Evolutionary conservation across 768 basidiomycete species (phyloP), one percentile per base, ranked within the genome.

Genomic region (Leccinum ochraceum): DNA sequence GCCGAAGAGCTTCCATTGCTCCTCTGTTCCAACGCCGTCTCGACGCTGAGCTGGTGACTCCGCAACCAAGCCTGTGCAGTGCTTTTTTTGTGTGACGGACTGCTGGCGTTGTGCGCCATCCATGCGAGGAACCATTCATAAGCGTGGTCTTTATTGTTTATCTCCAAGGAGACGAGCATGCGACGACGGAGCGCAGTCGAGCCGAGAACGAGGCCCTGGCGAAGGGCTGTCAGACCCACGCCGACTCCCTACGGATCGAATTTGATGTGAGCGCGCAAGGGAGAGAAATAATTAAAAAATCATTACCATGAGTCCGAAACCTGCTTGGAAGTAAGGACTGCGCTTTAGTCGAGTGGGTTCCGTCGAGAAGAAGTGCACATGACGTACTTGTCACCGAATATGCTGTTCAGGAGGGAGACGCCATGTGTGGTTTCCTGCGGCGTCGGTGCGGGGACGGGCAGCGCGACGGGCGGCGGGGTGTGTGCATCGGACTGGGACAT

Each of bases 41-140:
- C 94, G 3, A 99, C 94, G 67, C 94, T 95, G 7, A 99, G 82
- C 70, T 98, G 89, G 75, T 98, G 96, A 70, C 91, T 94, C 51
- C 86, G 83, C 54, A 88, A 75, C 85, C 86, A 89, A 17, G 71
- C 20, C 53, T 66, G 62, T 39, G 64, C 51, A 37, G 71, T 63
- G 11, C 56, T 64, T 30, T 67, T 64, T 30, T 67, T 62, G 57
- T 68, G 69, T 61, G 74, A 68, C 2, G 74, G 57, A 53, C 74
- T 62, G 32, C 68, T 74, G 1, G 84, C 78, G 53, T 92, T 88
- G 53, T 83, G 82, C 7, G 94, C 86, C 91, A 98, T 92, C 96
- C 97, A 99, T 54, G 89, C 80, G 46, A 99, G 85, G 74, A 98
- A 95, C 95, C 97, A 98, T 51, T 93, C 90, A 74, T 98, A 98